These are phyloP conservation scores for Ceratobasidium papillatum DNA, from an alignment of 1,284 basidiomycete genomes.

Conservation along the genomic window DNA sequence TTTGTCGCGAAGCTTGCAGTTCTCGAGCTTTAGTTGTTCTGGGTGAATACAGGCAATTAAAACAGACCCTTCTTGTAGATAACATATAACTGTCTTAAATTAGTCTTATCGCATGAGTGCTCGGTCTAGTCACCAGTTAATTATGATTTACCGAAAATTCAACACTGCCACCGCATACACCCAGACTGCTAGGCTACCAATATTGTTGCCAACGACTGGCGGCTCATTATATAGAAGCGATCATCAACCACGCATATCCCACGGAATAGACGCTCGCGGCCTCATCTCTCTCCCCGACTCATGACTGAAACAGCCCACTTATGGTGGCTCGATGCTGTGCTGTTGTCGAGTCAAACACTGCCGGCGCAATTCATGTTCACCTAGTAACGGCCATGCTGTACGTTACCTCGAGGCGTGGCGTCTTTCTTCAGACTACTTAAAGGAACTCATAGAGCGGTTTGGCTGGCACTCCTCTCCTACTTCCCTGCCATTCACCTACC, in stretches of 20 bases:
- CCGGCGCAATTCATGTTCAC: not conserved
- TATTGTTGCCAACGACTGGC: too few species aligned
- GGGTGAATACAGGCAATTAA: too few species aligned
- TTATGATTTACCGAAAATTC: too few species aligned
- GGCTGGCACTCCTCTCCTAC: too few species aligned
- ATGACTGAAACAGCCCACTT: not conserved
- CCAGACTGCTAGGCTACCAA: not conserved
- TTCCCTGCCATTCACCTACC: not conserved
- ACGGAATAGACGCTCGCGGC: slow-evolving; percentile 1
- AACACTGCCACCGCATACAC: too few species aligned
- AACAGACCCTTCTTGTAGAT: too few species aligned
- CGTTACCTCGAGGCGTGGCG: not conserved
- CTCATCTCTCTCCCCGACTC: not conserved
- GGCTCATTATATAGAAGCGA: not conserved
- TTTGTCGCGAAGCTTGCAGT: too few species aligned
- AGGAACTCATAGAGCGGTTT: not conserved
- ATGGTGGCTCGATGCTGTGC: slow-evolving; percentile 6
- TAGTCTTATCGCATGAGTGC: too few species aligned
- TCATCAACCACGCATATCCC: not conserved
- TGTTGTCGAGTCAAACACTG: not conserved
- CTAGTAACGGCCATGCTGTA: not conserved
- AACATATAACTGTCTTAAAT: too few species aligned
- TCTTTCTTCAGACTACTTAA: not conserved
- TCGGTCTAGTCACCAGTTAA: too few species aligned
- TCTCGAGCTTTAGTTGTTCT: too few species aligned